These are phyloP conservation scores for Camellia sinensis DNA, from an alignment of 148 eudicot species.

Conservation along the genomic window DNA sequence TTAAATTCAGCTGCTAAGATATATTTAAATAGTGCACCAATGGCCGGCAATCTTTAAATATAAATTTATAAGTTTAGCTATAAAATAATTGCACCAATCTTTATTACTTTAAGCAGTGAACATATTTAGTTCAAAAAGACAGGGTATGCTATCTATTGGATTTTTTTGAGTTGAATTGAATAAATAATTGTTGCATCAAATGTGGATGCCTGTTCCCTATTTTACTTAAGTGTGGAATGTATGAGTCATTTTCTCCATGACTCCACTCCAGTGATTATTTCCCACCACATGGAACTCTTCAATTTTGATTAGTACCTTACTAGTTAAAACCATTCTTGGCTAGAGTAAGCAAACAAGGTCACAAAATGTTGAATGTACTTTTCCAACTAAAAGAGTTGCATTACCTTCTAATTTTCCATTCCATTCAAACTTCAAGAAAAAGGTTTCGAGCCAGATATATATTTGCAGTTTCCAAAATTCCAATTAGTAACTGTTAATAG, in stretches of 20 bases:
- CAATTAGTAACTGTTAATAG: constrained; percentile 45
- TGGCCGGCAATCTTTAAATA: background rate
- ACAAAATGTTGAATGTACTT: background rate
- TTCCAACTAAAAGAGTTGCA: background rate
- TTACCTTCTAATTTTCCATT: background rate
- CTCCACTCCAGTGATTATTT: background rate
- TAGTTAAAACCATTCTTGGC: background rate
- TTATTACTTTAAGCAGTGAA: background rate
- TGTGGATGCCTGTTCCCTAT: background rate
- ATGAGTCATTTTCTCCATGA: background rate
- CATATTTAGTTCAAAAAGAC: too few species aligned
- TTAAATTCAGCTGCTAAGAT: background rate
- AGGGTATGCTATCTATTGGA: background rate
- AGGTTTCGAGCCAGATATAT: background rate
- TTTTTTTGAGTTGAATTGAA: background rate
- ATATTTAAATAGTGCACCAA: too few species aligned
- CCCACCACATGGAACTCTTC: background rate
- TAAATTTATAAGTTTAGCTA: background rate
- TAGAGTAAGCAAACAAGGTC: background rate
- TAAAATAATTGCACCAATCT: background rate
- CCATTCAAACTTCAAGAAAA: background rate
- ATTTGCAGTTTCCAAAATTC: constrained; percentile 37
- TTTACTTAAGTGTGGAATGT: background rate
- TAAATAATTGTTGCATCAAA: background rate
- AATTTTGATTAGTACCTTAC: background rate